Evolutionary conservation across 2,329 filamentous ascomycete genomes (phyloP).

Genomic region (Penicillium digitatum): DNA sequence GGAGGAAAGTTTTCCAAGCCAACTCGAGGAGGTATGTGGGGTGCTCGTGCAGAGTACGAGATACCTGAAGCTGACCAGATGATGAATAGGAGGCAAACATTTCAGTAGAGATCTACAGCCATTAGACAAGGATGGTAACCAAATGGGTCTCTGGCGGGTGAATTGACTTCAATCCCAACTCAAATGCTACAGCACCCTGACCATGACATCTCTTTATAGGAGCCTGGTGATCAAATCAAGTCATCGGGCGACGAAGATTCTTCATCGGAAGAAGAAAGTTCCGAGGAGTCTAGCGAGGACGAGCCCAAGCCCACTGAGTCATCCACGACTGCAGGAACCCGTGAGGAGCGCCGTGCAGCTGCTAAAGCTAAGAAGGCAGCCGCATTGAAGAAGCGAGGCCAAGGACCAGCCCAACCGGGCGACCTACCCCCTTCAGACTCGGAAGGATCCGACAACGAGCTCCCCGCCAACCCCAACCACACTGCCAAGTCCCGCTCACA

Average conservation of each 20-base stretch:
- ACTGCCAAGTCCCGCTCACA: slow-evolving; percentile 64
- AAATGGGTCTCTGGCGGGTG: slow-evolving; percentile 81
- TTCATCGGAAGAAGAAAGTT: slow-evolving; percentile 45
- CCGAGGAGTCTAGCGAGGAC: slow-evolving; percentile 48
- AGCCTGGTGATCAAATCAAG: slow-evolving; percentile 32
- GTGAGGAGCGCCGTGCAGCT: slow-evolving; percentile 80
- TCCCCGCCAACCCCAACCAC: slow-evolving; percentile 87
- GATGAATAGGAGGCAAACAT: slow-evolving; percentile 73
- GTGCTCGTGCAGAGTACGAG: slow-evolving; percentile 22
- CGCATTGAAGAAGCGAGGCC: slow-evolving; percentile 72
- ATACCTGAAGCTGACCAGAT: slow-evolving; percentile 3
- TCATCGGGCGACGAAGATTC: slow-evolving; percentile 51
- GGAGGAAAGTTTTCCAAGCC: slow-evolving; percentile 94
- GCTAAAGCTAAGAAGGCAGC: slow-evolving; percentile 91
- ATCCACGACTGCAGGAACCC: slow-evolving; percentile 57
- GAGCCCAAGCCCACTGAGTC: slow-evolving; percentile 40
- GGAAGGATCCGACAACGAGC: slow-evolving; percentile 41
- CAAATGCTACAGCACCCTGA: slow-evolving; percentile 1
- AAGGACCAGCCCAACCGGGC: slow-evolving; percentile 70
- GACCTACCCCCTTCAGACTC: slow-evolving; percentile 76
- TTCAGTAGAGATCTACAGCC: slow-evolving; percentile 90
- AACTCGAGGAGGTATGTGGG: slow-evolving; percentile 71
- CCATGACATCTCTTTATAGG: slow-evolving; percentile 22
- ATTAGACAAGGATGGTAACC: slow-evolving; percentile 82
- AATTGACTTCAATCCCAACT: slow-evolving; percentile 31